Percentiles rank a stretch among this genome's conserved stretches.
phyloP scores from a whole-genome alignment of 257 asterid genomes.

The Ligustrum vulgare region DNA sequence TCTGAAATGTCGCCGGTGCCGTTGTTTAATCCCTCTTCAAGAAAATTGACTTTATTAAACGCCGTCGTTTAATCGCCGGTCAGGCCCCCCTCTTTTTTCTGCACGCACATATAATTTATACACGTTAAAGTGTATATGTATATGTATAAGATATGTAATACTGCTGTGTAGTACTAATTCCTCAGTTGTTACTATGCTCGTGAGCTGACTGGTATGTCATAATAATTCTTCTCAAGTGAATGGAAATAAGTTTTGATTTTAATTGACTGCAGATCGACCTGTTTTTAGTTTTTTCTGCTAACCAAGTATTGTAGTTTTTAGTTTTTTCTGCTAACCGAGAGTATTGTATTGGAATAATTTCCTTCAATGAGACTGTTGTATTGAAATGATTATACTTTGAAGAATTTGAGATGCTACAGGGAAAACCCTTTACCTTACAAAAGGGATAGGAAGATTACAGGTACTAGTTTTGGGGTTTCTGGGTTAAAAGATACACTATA shows the following conservation, averaged over 20 bases:
- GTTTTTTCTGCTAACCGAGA: background rate
- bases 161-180: background rate
- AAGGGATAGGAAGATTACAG: background rate
- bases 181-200: background rate
- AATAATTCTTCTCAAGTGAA: constrained; percentile 20
- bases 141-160: background rate
- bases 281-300: background rate
- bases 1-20: constrained; percentile 32
- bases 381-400: background rate
- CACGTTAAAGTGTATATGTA: background rate
- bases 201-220: constrained; percentile 11
- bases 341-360: background rate
- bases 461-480: background rate
- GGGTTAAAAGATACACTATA: background rate
- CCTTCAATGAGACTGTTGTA: background rate
- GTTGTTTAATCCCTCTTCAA: background rate
- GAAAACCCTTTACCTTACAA: background rate
- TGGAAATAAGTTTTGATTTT: constrained; percentile 2
- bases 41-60: constrained; percentile 9
- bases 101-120: background rate
- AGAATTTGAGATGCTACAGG: constrained; percentile 5
- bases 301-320: background rate
- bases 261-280: background rate
- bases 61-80: constrained; percentile 1
- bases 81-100: constrained; percentile 16